Conservation (phyloP, 2,329 filamentous ascomycete genomes). For the Fusarium irregulare region DNA sequence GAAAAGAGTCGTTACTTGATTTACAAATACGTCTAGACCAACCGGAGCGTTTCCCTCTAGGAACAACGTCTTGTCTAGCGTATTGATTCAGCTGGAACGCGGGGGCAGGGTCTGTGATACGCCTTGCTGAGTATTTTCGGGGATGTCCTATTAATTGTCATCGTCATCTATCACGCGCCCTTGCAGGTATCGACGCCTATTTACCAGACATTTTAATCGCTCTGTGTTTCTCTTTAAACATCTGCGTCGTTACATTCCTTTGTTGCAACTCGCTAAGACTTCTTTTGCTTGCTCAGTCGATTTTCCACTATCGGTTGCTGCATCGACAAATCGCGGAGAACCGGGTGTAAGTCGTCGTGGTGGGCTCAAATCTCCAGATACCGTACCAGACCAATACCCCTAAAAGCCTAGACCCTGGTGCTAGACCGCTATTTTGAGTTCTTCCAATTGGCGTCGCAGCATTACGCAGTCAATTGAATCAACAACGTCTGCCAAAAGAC, state of each 20-base stretch:
- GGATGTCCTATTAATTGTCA: conserved; percentile 28
- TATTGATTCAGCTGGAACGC: conserved; percentile 17
- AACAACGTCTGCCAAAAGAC: background rate
- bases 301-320: conserved; percentile 29
- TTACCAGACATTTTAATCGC: background rate
- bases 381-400: conserved; percentile 1
- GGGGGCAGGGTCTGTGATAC: conserved; percentile 3
- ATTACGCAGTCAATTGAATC: conserved; percentile 44
- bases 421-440: conserved; percentile 46
- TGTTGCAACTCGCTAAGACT: conserved; percentile 8
- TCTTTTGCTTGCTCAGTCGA: conserved; percentile 8
- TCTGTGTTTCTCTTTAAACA: background rate
- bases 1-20: conserved; percentile 14
- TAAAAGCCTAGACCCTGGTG: conserved; percentile 20
- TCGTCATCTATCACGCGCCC: conserved; percentile 39
- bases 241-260: conserved; percentile 9
- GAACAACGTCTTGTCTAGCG: conserved; percentile 7
- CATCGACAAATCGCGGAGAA: conserved; percentile 37
- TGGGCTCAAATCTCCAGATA: conserved; percentile 30
- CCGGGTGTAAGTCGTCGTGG: conserved; percentile 32
- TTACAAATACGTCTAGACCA: conserved; percentile 11
- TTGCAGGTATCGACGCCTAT: background rate
- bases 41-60: conserved; percentile 18
- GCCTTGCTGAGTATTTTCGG: background rate
- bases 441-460: conserved; percentile 50